These are phyloP conservation scores for Penicillium bovifimosum DNA, from an alignment of 495 filamentous ascomycete genomes.

Conservation along the genomic window DNA sequence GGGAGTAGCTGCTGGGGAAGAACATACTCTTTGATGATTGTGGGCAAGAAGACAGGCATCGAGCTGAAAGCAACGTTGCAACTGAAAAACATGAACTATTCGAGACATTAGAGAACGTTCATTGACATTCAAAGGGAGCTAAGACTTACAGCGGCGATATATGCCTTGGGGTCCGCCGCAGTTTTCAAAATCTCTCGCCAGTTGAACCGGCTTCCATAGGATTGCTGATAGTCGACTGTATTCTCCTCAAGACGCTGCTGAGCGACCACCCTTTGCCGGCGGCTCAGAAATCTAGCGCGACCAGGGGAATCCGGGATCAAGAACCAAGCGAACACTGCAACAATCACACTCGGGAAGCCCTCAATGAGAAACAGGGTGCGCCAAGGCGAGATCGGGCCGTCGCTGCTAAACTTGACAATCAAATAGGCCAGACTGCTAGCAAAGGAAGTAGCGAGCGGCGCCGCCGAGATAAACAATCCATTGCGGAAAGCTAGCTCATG, in stretches of 20 bases:
- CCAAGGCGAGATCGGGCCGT: constrained; percentile 53
- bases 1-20: background rate
- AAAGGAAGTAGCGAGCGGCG: constrained; percentile 61
- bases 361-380: constrained; percentile 56
- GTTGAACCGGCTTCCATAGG: constrained; percentile 29
- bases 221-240: constrained; percentile 18
- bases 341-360: constrained; percentile 55
- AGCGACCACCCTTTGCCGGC: constrained; percentile 42
- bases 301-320: constrained; percentile 52
- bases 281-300: constrained; percentile 44
- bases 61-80: constrained; percentile 56
- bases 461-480: constrained; percentile 58
- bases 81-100: constrained; percentile 52
- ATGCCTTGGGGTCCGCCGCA: constrained; percentile 59
- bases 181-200: constrained; percentile 49
- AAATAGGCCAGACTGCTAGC: constrained; percentile 59
- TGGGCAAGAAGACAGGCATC: constrained; percentile 55
- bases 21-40: constrained; percentile 51
- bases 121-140: background rate
- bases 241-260: constrained; percentile 42
- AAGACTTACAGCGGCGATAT: constrained; percentile 55
- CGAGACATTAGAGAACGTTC: background rate
- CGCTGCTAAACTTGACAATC: constrained; percentile 46
- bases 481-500: constrained; percentile 58
- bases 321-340: constrained; percentile 49